These are phyloP conservation scores for Alternaria arbusti DNA, from an alignment of 2,329 filamentous ascomycete species.

Conservation along the genomic window DNA sequence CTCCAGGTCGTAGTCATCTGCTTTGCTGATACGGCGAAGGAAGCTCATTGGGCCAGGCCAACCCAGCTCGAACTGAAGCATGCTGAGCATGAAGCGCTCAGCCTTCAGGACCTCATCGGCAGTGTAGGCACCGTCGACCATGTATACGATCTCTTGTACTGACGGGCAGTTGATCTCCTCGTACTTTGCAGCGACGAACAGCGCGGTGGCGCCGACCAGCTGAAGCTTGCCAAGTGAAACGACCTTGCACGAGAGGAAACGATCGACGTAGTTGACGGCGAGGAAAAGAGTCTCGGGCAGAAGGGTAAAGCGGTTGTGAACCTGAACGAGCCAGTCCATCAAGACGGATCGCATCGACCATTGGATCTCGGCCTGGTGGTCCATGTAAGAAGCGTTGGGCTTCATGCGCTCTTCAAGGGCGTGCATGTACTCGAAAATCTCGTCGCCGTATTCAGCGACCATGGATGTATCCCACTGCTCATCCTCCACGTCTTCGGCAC, in stretches of 20 bases:
- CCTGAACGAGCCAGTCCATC: conserved; percentile 98
- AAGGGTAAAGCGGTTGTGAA: conserved; percentile 88
- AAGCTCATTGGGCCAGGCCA: conserved; percentile 99
- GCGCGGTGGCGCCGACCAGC: conserved; percentile 91
- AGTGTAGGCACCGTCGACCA: conserved; percentile 93
- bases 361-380: conserved; percentile 93
- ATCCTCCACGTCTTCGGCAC: conserved; percentile 80
- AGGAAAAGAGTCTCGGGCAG: conserved; percentile 95
- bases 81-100: conserved; percentile 96
- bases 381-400: conserved; percentile 94
- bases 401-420: conserved; percentile 86
- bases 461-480: conserved; percentile 94
- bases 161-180: conserved; percentile 99
- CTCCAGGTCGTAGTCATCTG: conserved; percentile 95
- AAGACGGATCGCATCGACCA: conserved; percentile 98
- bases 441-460: conserved; percentile 95
- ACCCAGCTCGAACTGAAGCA: conserved; percentile 93
- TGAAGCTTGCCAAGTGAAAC: conserved; percentile 95
- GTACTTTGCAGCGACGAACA: conserved; percentile 96
- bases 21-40: conserved; percentile 94
- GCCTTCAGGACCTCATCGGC: conserved; percentile 94
- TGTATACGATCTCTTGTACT: conserved; percentile 93
- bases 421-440: conserved; percentile 93
- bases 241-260: conserved; percentile 92
- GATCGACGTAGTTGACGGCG: conserved; percentile 95